Evolutionary conservation across 441 rosid genomes (phyloP), one percentile per base, ranked within the genome.

Genomic region (Raphanus hybrid): DNA sequence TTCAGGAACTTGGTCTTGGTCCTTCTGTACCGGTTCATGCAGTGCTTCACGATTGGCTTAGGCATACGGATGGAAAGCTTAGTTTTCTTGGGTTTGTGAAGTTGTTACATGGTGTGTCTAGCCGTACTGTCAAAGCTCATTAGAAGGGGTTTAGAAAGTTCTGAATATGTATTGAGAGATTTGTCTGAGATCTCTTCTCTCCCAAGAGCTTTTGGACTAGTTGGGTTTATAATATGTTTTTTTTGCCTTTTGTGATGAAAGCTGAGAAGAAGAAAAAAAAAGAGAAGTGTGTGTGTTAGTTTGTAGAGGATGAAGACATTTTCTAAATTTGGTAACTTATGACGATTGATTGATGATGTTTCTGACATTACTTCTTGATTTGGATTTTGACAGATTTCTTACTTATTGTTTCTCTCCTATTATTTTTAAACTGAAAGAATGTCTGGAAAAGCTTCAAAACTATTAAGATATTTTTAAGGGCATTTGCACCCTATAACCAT

Each of bases 41-140:
- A 9, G 96, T 94, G 64, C 93, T 94, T 63, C 94, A 92, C 2
- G 98, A 94, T 73, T 92, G 98, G 98, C 87, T 94, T 65, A 84
- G 98, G 82, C 97, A 92, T 68, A 89, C 96, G 0, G 97, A 94
- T 86, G 98, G 98, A 32, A 94, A 92, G 81, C 84, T 94, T 75
- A 94, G 98, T 75, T 94, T 92, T 81, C 89, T 89, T 0, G 98
- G 98, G 12, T 92, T 94, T 73, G 89, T 94, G 62, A 94, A 90
- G 75, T 79, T 94, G 86, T 75, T 94, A 75, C 97, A 90, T 41
- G 96, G 98, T 10, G 86, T 84, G 26, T 94, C 98, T 6, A 89
- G 91, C 80, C 89, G 96, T 43, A 70, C 81, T 3, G 59, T 92
- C 12, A 93, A 89, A 86, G 85, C 86, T 80, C 93, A 85, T 48